Evolutionary conservation across 352 stramenopile genomes (phyloP).

Genomic region (Globisporangium echinulatum): DNA sequence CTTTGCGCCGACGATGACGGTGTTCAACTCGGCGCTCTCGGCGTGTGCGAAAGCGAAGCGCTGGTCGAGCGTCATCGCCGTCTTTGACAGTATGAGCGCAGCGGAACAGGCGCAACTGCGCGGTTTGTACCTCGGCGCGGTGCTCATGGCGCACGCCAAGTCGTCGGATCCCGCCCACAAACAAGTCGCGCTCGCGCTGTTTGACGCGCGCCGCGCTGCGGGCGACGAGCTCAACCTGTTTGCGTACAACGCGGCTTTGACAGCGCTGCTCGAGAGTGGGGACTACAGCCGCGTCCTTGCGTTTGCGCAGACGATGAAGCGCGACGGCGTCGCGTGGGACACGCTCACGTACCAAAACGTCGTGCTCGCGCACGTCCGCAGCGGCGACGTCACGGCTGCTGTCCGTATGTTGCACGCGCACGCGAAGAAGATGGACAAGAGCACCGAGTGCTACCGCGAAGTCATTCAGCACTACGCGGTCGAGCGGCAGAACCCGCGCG

Average conservation of each 20-base stretch:
- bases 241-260: conserved; percentile 59
- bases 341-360: conserved; percentile 60
- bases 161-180: conserved; percentile 25
- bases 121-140: conserved; percentile 52
- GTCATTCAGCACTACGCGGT: conserved; percentile 62
- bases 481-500: conserved; percentile 49
- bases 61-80: conserved; percentile 53
- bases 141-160: conserved; percentile 76
- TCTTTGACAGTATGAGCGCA: conserved; percentile 57
- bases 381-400: conserved; percentile 47
- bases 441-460: conserved; percentile 67
- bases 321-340: conserved; percentile 55
- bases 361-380: conserved; percentile 56
- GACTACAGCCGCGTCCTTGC: conserved; percentile 52
- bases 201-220: conserved; percentile 30
- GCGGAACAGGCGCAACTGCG: conserved; percentile 29
- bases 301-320: conserved; percentile 55
- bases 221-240: conserved; percentile 57
- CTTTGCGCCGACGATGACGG: conserved; percentile 54
- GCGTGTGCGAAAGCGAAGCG: conserved; percentile 71
- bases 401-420: conserved; percentile 65
- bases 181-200: conserved; percentile 46
- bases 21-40: conserved; percentile 78
- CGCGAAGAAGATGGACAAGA: conserved; percentile 64
- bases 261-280: conserved; percentile 43